phyloP scores from a whole-genome alignment of 306 rosid genomes.

The Fragaria vesca region DNA sequence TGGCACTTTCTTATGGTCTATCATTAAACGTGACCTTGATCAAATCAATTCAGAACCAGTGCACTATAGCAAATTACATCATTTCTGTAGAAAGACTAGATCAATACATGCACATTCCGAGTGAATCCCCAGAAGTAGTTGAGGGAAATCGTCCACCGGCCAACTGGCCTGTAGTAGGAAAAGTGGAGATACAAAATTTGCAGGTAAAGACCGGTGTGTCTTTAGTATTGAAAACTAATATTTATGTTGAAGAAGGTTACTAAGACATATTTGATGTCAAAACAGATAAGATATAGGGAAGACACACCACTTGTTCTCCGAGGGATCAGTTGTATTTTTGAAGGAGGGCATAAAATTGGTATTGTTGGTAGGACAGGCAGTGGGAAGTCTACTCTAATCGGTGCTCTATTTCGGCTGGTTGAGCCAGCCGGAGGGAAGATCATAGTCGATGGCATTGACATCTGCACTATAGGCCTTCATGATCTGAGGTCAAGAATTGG shows the following conservation, averaged over 20 bases:
- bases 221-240: not conserved
- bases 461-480: slow-evolving; percentile 69
- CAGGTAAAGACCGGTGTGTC: slow-evolving; percentile 38
- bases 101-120: slow-evolving; percentile 72
- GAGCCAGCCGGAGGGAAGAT: slow-evolving; percentile 67
- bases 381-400: slow-evolving; percentile 73
- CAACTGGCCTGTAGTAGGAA: slow-evolving; percentile 67
- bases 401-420: slow-evolving; percentile 69
- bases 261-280: not conserved
- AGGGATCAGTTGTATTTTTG: slow-evolving; percentile 71
- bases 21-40: slow-evolving; percentile 52
- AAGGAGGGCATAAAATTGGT: slow-evolving; percentile 76
- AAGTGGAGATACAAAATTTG: slow-evolving; percentile 62
- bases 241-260: not conserved
- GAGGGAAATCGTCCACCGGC: slow-evolving; percentile 56
- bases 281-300: slow-evolving; percentile 62
- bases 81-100: slow-evolving; percentile 76
- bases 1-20: slow-evolving; percentile 90
- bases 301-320: slow-evolving; percentile 66
- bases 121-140: slow-evolving; percentile 67
- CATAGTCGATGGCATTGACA: slow-evolving; percentile 66
- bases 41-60: slow-evolving; percentile 59
- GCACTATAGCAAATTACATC: slow-evolving; percentile 61
- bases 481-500: slow-evolving; percentile 73
- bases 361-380: slow-evolving; percentile 84